phyloP scores from a whole-genome alignment of 2,329 filamentous ascomycete genomes.

The Aureobasidium sp. region DNA sequence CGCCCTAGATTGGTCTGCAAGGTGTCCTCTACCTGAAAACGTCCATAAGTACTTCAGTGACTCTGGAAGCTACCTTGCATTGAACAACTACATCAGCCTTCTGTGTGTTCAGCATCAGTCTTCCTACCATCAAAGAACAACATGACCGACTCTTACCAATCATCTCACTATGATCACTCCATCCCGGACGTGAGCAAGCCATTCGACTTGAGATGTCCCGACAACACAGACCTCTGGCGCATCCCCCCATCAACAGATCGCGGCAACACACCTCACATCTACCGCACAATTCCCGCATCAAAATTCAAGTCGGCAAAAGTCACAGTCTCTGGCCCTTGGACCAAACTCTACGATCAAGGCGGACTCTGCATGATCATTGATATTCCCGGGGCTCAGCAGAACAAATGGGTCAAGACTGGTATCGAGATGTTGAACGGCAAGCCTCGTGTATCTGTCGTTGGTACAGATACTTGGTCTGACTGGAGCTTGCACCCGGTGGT shows the following conservation, averaged over 20 bases:
- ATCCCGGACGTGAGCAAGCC: slow-evolving; percentile 2
- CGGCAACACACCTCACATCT: slow-evolving; percentile 37
- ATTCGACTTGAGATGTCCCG: slow-evolving; percentile 46
- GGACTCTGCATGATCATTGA: slow-evolving; percentile 38
- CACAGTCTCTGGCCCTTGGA: slow-evolving; percentile 51
- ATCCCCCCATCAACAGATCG: slow-evolving; percentile 56
- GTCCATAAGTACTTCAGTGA: neutral
- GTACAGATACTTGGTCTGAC: slow-evolving; percentile 62
- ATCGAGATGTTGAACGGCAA: slow-evolving; percentile 58
- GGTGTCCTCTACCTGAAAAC: neutral
- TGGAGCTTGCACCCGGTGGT: slow-evolving; percentile 54
- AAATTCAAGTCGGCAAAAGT: slow-evolving; percentile 53
- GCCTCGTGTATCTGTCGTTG: slow-evolving; percentile 59
- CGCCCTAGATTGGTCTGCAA: neutral
- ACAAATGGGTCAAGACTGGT: slow-evolving; percentile 69
- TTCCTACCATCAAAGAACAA: neutral
- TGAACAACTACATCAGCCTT: neutral
- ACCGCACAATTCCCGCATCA: slow-evolving; percentile 27
- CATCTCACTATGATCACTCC: neutral
- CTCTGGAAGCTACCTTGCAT: neutral
- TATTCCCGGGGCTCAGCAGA: neutral
- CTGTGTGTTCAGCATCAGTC: neutral
- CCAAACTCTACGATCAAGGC: slow-evolving; percentile 56
- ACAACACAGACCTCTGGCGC: slow-evolving; percentile 65
- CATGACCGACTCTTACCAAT: neutral